Evolutionary conservation across 2,329 filamentous ascomycete species (phyloP).

Genomic region (Penicillium sp.): DNA sequence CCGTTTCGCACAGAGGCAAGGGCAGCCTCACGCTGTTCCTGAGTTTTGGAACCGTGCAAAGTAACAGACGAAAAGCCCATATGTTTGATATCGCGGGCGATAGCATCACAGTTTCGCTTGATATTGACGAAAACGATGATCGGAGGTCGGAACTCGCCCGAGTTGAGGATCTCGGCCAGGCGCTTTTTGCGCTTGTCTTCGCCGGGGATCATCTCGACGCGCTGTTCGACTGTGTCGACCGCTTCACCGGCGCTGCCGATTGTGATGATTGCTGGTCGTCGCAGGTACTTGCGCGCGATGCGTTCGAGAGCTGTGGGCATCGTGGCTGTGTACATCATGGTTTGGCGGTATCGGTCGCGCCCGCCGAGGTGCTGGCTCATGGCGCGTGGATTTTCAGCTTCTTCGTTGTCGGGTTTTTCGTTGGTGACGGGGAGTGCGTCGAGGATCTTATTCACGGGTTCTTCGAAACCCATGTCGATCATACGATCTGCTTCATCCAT

Average conservation of each 20-base stretch:
- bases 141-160: slow-evolving; percentile 73
- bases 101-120: slow-evolving; percentile 95
- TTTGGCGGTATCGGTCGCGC: slow-evolving; percentile 82
- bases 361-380: slow-evolving; percentile 77
- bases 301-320: slow-evolving; percentile 91
- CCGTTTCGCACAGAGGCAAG: slow-evolving; percentile 78
- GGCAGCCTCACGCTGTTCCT: slow-evolving; percentile 94
- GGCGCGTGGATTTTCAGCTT: slow-evolving; percentile 76
- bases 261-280: slow-evolving; percentile 85
- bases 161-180: slow-evolving; percentile 80
- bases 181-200: slow-evolving; percentile 97
- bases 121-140: slow-evolving; percentile 99
- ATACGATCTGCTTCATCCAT: slow-evolving; percentile 99
- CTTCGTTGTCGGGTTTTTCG: slow-evolving; percentile 91
- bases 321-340: slow-evolving; percentile 99
- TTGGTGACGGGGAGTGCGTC: slow-evolving; percentile 88
- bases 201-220: slow-evolving; percentile 82
- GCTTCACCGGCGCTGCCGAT: slow-evolving; percentile 94
- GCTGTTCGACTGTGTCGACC: slow-evolving; percentile 95
- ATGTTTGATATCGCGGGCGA: slow-evolving; percentile 87
- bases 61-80: slow-evolving; percentile 90
- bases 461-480: slow-evolving; percentile 98
- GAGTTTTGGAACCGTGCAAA: slow-evolving; percentile 90
- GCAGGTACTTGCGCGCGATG: slow-evolving; percentile 94
- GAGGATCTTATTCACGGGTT: slow-evolving; percentile 94